These are phyloP conservation scores for Xylaria cubensis DNA, from an alignment of 495 filamentous ascomycete species.

Conservation along the genomic window DNA sequence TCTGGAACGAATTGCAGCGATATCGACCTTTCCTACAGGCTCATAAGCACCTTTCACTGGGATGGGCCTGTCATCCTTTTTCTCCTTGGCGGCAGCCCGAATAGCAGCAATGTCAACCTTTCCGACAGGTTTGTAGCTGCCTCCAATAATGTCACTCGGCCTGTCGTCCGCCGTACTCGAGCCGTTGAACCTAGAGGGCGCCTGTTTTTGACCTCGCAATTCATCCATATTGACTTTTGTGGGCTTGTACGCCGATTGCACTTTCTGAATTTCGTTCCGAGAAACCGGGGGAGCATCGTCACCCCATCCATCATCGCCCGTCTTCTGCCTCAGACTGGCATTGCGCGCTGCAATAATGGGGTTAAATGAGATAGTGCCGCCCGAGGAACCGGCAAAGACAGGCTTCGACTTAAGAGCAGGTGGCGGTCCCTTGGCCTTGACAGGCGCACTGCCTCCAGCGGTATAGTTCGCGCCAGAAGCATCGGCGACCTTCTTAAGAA, in stretches of 20 bases:
- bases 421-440: slow-evolving; percentile 60
- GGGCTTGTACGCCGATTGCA: slow-evolving; percentile 88
- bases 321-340: slow-evolving; percentile 45
- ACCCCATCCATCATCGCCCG: slow-evolving; percentile 86
- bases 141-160: slow-evolving; percentile 72
- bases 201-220: slow-evolving; percentile 70
- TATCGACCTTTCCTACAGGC: slow-evolving; percentile 93
- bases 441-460: slow-evolving; percentile 58
- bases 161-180: slow-evolving; percentile 46
- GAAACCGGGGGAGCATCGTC: slow-evolving; percentile 90
- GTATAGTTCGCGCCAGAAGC: slow-evolving; percentile 96
- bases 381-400: slow-evolving; percentile 79
- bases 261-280: slow-evolving; percentile 88
- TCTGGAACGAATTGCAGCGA: slow-evolving; percentile 85
- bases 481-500: slow-evolving; percentile 94
- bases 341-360: slow-evolving; percentile 63
- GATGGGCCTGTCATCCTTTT: slow-evolving; percentile 76
- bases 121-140: slow-evolving; percentile 94
- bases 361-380: slow-evolving; percentile 68
- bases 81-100: slow-evolving; percentile 74
- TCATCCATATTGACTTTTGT: slow-evolving; percentile 90
- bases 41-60: slow-evolving; percentile 91
- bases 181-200: slow-evolving; percentile 62
- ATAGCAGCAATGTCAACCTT: slow-evolving; percentile 96
- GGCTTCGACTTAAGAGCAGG: slow-evolving; percentile 84